These are phyloP conservation scores for Gossypium trilobum DNA, from an alignment of 441 rosid genomes.

Conservation along the genomic window DNA sequence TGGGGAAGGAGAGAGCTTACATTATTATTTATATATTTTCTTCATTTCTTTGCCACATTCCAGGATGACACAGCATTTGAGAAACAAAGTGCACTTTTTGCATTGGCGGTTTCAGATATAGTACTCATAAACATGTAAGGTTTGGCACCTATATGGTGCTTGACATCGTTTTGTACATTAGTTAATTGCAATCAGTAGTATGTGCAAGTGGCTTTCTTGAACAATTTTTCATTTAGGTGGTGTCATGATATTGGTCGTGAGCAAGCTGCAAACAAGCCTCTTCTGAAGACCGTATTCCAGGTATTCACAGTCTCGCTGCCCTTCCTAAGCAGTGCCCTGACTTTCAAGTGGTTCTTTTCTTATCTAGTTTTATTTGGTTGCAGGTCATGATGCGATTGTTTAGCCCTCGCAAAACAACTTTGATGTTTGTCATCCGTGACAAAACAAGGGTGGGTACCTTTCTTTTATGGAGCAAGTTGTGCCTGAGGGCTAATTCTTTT, in stretches of 20 bases:
- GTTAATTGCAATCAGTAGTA: neutral
- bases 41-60: slow-evolving; percentile 15
- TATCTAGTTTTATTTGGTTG: neutral
- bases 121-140: slow-evolving; percentile 95
- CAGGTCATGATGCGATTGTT: slow-evolving; percentile 99
- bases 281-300: slow-evolving; percentile 94
- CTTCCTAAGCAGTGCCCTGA: neutral
- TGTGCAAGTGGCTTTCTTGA: neutral
- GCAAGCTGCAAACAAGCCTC: slow-evolving; percentile 97
- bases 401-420: slow-evolving; percentile 96
- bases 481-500: neutral
- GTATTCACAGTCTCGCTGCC: slow-evolving; percentile 26
- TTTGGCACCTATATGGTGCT: slow-evolving; percentile 1
- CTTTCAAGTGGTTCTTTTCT: neutral
- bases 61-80: slow-evolving; percentile 99
- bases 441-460: slow-evolving; percentile 68
- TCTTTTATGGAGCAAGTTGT: slow-evolving; percentile 8
- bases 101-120: slow-evolving; percentile 94
- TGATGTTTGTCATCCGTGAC: slow-evolving; percentile 97
- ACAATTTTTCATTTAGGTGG: slow-evolving; percentile 50
- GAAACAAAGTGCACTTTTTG: slow-evolving; percentile 99
- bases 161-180: neutral
- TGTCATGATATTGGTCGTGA: slow-evolving; percentile 97
- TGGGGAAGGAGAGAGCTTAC: neutral
- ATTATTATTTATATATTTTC: slow-evolving; percentile 4